Conservation (phyloP, 2,329 filamentous ascomycete genomes). For the Pseudogymnoascus sp. region DNA sequence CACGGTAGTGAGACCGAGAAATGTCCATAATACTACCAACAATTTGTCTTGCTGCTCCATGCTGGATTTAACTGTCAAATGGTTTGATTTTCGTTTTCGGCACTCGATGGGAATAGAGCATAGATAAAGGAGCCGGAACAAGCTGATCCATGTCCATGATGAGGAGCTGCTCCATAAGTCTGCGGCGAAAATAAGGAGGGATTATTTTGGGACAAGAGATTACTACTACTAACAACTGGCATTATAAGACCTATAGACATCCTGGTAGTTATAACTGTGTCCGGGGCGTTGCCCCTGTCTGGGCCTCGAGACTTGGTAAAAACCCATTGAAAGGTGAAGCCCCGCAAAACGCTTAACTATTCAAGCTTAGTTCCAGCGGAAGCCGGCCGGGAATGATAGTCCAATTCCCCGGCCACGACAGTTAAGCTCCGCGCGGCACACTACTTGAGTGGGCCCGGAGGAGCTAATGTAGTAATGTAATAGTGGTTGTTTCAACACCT, state of each 20-base stretch:
- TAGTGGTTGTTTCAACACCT: background rate
- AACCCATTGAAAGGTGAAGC: too few relatives aligned
- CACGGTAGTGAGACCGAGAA: constrained; percentile 15
- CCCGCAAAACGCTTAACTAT: too few relatives aligned
- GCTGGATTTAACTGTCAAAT: background rate
- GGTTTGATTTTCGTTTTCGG: background rate
- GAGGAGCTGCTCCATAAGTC: background rate
- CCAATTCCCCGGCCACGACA: too few relatives aligned
- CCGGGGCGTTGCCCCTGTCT: too few relatives aligned
- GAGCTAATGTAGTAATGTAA: background rate
- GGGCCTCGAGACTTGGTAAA: too few relatives aligned
- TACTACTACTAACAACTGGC: background rate
- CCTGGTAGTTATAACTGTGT: background rate
- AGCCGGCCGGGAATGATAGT: too few relatives aligned
- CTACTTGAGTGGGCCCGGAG: too few relatives aligned
- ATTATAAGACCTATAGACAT: background rate
- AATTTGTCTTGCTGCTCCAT: background rate
- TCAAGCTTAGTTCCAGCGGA: too few relatives aligned
- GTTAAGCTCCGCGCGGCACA: too few relatives aligned
- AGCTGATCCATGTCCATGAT: background rate
- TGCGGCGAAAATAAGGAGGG: background rate
- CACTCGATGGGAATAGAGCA: background rate
- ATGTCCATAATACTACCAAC: background rate
- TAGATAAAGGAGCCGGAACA: background rate
- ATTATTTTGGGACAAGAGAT: background rate